Percentiles rank a stretch among this genome's conserved stretches.
Conservation (phyloP, 441 rosid genomes). For the Corymbia calophylla region DNA sequence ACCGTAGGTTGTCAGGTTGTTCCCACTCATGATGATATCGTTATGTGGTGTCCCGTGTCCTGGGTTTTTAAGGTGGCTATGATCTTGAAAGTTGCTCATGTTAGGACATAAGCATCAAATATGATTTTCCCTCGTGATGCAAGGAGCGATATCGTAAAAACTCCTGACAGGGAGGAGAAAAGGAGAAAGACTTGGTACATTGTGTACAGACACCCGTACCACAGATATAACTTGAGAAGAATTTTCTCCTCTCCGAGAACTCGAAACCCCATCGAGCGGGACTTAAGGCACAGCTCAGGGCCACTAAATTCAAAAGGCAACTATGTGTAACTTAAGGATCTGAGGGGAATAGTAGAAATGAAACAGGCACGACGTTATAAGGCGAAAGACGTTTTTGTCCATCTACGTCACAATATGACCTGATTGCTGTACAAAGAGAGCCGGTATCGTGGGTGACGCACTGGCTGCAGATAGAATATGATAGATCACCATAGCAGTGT, state of each 20-base stretch:
- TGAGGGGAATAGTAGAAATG: not conserved
- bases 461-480: not conserved
- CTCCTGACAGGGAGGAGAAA: not conserved
- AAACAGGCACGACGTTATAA: not conserved
- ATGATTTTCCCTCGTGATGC: not conserved
- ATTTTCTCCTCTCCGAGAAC: not conserved
- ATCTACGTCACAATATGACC: not conserved
- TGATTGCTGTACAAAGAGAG: not conserved
- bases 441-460: too few relatives aligned
- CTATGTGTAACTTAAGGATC: not conserved
- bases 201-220: not conserved
- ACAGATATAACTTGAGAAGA: not conserved
- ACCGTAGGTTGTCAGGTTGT: not conserved
- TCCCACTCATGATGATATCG: not conserved
- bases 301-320: not conserved
- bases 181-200: not conserved
- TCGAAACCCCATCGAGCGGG: not conserved
- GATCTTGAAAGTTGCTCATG: not conserved
- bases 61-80: not conserved
- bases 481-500: not conserved
- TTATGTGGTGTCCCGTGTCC: not conserved
- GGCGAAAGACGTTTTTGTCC: not conserved
- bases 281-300: not conserved
- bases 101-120: not conserved
- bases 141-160: not conserved